phyloP scores from a whole-genome alignment of 768 basidiomycete genomes.

The Suillus sp. region DNA sequence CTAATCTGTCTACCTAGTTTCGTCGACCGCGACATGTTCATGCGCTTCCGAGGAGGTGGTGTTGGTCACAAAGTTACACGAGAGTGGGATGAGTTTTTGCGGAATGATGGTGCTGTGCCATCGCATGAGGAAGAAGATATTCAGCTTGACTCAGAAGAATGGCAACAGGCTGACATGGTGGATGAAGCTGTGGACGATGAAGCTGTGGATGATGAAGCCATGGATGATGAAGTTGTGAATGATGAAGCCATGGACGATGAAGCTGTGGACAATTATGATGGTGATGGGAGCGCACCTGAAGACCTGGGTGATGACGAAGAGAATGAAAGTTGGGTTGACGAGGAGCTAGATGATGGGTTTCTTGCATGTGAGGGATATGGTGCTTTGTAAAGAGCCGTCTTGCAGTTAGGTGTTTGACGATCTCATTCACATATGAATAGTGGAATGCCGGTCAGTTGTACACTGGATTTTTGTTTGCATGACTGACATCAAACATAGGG shows the following conservation, averaged over 20 bases:
- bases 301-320: neutral
- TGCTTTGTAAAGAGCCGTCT: conserved; percentile 45
- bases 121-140: conserved; percentile 6
- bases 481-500: conserved; percentile 31
- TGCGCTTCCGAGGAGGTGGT: conserved; percentile 33
- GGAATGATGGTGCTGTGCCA: conserved; percentile 25
- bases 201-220: too few species aligned
- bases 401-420: conserved; percentile 53
- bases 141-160: neutral
- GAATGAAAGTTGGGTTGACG: neutral
- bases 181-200: neutral
- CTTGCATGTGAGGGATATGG: neutral
- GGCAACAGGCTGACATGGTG: neutral
- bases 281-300: neutral
- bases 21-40: conserved; percentile 37
- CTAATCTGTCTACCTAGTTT: conserved; percentile 29
- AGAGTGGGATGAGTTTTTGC: conserved; percentile 9
- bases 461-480: conserved; percentile 8
- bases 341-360: conserved; percentile 6
- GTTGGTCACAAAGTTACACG: conserved; percentile 29
- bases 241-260: neutral
- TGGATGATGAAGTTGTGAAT: neutral
- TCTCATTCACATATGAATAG: conserved; percentile 49
- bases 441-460: conserved; percentile 51
- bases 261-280: neutral